Conservation (phyloP, 176 grass and related monocot genomes). For the Phoenix roebelenii region DNA sequence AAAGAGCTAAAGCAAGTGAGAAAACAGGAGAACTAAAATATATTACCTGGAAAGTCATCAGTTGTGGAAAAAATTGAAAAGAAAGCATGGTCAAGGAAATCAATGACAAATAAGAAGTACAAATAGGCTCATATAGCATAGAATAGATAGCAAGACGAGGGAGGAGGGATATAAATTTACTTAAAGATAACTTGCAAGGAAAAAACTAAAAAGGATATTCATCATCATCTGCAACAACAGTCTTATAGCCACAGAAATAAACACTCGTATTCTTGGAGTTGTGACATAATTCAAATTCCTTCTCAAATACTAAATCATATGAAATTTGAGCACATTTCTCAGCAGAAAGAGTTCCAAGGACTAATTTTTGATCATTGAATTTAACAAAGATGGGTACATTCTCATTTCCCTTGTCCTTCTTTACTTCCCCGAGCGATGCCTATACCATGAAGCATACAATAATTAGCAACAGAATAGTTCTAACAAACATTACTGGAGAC, state of each 20-base stretch:
- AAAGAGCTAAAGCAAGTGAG: neutral
- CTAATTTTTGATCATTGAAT: conserved; percentile 40
- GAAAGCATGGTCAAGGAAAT: no score
- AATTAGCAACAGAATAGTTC: no score
- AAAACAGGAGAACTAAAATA: no score
- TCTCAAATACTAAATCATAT: conserved; percentile 81
- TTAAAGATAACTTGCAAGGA: neutral
- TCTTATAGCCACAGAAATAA: conserved; percentile 73
- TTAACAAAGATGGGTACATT: conserved; percentile 45
- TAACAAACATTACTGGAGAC: no score
- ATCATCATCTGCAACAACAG: conserved; percentile 26
- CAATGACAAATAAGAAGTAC: no score
- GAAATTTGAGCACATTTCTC: conserved; percentile 59
- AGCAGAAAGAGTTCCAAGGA: conserved; percentile 52
- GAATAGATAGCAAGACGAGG: no score
- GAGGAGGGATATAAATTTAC: no score
- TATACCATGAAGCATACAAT: conserved; percentile 4
- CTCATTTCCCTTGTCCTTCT: conserved; percentile 55
- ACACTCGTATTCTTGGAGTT: conserved; percentile 61
- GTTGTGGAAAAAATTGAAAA: no score
- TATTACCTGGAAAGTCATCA: no score
- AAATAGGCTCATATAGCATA: no score
- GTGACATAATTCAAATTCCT: conserved; percentile 83
- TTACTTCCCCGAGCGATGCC: conserved; percentile 58
- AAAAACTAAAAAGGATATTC: conserved; percentile 43